Evolutionary conservation across 805 yeast genomes (phyloP), one percentile per base, ranked within the genome.

Genomic region (Pichia sporocuriosa): DNA sequence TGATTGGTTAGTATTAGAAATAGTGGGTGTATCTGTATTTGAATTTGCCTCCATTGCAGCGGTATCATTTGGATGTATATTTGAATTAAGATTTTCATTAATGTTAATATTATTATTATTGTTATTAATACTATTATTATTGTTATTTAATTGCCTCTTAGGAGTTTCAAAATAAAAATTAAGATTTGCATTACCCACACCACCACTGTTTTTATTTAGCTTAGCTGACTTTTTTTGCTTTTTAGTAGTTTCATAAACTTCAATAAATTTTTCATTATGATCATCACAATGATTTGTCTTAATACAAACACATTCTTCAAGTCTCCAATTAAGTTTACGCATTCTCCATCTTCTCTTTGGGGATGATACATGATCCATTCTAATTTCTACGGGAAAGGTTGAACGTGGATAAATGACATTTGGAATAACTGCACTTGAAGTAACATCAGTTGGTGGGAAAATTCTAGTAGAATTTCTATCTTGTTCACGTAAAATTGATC

Each of bases 361-460:
- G 5, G 74, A 67, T 4, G 73, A 61, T 7, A 84, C 75, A 43
- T 87, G 84, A 52, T 87, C 95, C 54, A 93, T 64, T 50, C 80
- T 77, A 55, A 93, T 67, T 56, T 88, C 97, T 19, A 90, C 70
- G 0, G 93, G 83, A 56, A 93, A 86, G 1, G 81, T 70, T 0
- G 96, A 82, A 57, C 84, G 81, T 11, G 97, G 97, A 59, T 85
- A 85, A 25, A 85, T 73, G 13, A 88, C 95, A 48, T 84, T 84
- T 2, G 98, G 98, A 37, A 93, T 67, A 13, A 81, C 83, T 8
- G 95, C 93, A 22, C 83, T 77, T 6, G 96, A 94, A 3, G 87
- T 81, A 28, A 93, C 81, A 32, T 83, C 84, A 0, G 97, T 90
- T 7, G 99, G 97, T 1, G 98, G 98, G 62, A 93, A 93, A 1